Conservation (phyloP, 2,329 filamentous ascomycete species). For the Hortaea werneckii region DNA sequence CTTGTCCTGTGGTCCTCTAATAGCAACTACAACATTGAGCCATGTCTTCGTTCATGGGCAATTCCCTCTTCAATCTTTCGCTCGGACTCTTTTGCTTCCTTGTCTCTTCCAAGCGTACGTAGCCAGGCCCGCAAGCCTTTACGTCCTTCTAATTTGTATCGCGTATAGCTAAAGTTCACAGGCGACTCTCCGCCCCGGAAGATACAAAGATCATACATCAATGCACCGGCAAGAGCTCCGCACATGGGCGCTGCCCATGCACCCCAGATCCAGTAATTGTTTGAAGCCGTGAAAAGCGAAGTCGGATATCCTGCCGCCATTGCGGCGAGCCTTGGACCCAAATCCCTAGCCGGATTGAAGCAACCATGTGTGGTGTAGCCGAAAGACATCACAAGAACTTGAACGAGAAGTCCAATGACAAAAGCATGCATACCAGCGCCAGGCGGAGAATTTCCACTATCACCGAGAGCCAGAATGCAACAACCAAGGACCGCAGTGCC, state of each 20-base stretch:
- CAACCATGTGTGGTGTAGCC: conserved; percentile 31
- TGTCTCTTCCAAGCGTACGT: not conserved
- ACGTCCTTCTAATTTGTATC: not conserved
- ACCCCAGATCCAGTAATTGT: conserved; percentile 39
- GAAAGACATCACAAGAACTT: not conserved
- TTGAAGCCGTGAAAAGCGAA: conserved; percentile 17
- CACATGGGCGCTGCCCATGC: conserved; percentile 31
- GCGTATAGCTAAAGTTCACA: conserved; percentile 32
- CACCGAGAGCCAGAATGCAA: not conserved
- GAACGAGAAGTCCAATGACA: not conserved
- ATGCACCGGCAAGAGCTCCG: conserved; percentile 35
- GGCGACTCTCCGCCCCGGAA: conserved; percentile 42
- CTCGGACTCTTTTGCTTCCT: not conserved
- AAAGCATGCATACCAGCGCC: not conserved
- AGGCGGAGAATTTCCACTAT: not conserved
- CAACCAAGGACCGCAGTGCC: not conserved
- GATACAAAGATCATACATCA: conserved; percentile 42
- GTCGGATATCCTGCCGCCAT: conserved; percentile 36
- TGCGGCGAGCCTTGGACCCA: conserved; percentile 41
- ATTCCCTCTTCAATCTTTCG: not conserved
- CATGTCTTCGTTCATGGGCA: not conserved
- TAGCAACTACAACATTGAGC: not conserved
- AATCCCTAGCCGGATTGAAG: conserved; percentile 41
- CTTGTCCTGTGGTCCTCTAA: not conserved
- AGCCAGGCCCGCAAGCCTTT: not conserved